Percentiles rank a stretch among this genome's conserved stretches.
These are phyloP conservation scores for Huntiella bhutanensis DNA, from an alignment of 2,329 filamentous ascomycete species.

Conservation along the genomic window DNA sequence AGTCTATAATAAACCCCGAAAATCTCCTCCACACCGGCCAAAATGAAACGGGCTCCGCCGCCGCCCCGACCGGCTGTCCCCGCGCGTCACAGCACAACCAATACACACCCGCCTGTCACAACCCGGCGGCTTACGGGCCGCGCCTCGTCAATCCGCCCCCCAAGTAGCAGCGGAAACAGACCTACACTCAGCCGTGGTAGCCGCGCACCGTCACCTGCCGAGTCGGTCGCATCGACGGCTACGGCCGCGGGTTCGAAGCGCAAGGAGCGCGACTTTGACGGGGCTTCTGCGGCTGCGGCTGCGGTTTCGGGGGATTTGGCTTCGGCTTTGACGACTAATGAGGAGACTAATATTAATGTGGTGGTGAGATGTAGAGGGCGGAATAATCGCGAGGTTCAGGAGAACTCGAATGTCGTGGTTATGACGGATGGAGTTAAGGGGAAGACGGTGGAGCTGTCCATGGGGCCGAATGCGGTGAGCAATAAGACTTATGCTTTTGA, in stretches of 20 bases:
- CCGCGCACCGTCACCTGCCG: conserved; percentile 47
- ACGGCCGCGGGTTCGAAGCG: conserved; percentile 47
- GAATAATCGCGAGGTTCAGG: conserved; percentile 77
- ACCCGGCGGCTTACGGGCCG: conserved; percentile 10
- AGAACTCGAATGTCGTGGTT: conserved; percentile 89
- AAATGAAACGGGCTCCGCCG: too few relatives aligned
- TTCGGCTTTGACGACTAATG: conserved; percentile 29
- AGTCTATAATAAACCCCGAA: too few relatives aligned
- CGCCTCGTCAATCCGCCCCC: conserved; percentile 6
- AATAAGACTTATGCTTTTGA: conserved; percentile 97
- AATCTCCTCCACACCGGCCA: too few relatives aligned
- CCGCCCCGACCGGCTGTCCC: too few relatives aligned
- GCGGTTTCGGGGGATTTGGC: conserved; percentile 19
- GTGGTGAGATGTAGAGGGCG: conserved; percentile 87
- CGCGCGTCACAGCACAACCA: too few relatives aligned
- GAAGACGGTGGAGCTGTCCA: conserved; percentile 64
- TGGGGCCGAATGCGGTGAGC: conserved; percentile 80
- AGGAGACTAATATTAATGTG: conserved; percentile 95
- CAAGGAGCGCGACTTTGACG: conserved; percentile 71
- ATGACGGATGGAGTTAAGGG: conserved; percentile 76
- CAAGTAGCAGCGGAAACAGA: neutral
- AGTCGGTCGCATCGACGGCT: conserved; percentile 39
- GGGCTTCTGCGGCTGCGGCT: conserved; percentile 13
- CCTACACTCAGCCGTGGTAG: conserved; percentile 6
- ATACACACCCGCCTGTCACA: too few relatives aligned